Percentiles rank a stretch among this genome's conserved stretches.
Conservation (phyloP, 805 yeast species). For the Nadsonia fulvescens region DNA sequence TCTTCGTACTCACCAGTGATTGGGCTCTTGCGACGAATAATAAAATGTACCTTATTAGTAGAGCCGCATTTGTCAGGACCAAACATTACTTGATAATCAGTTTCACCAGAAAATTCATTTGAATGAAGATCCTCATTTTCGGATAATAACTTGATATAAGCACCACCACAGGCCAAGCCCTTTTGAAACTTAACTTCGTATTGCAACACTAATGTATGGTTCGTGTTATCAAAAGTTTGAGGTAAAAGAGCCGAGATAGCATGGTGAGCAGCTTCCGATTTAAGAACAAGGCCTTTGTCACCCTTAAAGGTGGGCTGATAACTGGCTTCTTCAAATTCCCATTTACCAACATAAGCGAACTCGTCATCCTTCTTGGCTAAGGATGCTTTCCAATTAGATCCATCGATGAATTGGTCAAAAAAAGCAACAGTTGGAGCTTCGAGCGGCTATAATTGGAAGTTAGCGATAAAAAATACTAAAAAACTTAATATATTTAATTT, state of each 20-base stretch:
- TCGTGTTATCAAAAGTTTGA: conserved; percentile 37
- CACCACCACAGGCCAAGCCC: conserved; percentile 74
- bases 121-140: conserved; percentile 21
- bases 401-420: conserved; percentile 45
- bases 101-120: conserved; percentile 37
- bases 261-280: conserved; percentile 60
- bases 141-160: conserved; percentile 60
- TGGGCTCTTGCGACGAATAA: conserved; percentile 42
- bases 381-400: conserved; percentile 42
- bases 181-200: conserved; percentile 77
- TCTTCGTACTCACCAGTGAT: conserved; percentile 39
- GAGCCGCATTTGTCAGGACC: conserved; percentile 88
- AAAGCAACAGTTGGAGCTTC: no score
- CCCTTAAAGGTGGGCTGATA: conserved; percentile 39
- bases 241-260: conserved; percentile 57
- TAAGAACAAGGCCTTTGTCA: conserved; percentile 65
- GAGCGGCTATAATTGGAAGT: no score
- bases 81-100: conserved; percentile 77
- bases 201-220: conserved; percentile 60
- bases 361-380: conserved; percentile 27
- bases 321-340: conserved; percentile 52
- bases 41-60: conserved; percentile 64
- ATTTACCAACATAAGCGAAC: conserved; percentile 48
- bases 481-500: no score
- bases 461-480: no score